phyloP scores from a whole-genome alignment of 73 alveolate species.

The Halteria grandinella region DNA sequence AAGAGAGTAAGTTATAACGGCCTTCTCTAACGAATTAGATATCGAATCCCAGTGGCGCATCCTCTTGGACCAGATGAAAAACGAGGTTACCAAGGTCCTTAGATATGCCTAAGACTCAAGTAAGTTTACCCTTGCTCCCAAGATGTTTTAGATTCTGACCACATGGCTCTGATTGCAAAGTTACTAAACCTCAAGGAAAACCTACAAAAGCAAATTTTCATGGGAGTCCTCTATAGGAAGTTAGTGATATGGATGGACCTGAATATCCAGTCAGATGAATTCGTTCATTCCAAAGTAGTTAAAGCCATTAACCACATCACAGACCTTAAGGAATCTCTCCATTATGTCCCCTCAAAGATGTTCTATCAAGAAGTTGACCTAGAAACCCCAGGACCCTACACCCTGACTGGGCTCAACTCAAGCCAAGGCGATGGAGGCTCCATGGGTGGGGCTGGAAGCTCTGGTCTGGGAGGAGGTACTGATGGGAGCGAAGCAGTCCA shows the following conservation, averaged over 20 bases:
- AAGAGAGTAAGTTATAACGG: conserved; percentile 11
- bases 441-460: too few relatives aligned
- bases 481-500: conserved; percentile 24
- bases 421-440: too few relatives aligned
- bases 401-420: not conserved
- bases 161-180: conserved; percentile 53
- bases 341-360: conserved; percentile 63
- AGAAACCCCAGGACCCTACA: conserved; percentile 41
- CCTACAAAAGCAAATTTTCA: conserved; percentile 51
- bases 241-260: conserved; percentile 75
- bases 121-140: not conserved
- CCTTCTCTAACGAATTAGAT: conserved; percentile 7
- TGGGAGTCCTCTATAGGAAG: conserved; percentile 62
- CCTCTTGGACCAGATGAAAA: conserved; percentile 33
- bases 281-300: conserved; percentile 63
- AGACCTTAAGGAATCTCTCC: conserved; percentile 49
- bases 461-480: too few relatives aligned
- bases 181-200: conserved; percentile 64
- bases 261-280: conserved; percentile 70
- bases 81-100: conserved; percentile 45
- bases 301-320: conserved; percentile 57
- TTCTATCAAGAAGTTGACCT: conserved; percentile 50
- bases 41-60: conserved; percentile 53
- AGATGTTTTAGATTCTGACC: conserved; percentile 34
- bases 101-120: conserved; percentile 54